Conservation (phyloP, 257 asterid genomes). For the Solanum phureja region DNA sequence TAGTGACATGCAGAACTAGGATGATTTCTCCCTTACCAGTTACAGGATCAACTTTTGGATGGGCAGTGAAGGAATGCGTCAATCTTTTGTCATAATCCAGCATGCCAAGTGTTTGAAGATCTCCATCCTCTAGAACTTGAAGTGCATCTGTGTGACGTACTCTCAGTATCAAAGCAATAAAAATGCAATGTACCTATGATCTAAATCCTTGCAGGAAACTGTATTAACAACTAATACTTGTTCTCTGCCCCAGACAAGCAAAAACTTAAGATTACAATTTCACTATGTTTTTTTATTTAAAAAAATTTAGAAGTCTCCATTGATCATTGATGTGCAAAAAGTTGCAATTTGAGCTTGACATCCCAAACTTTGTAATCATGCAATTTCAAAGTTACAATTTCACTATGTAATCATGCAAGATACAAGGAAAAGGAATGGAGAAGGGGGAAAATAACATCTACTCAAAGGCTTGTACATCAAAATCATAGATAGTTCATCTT, state of each 20-base stretch:
- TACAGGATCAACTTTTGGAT: conserved; percentile 89
- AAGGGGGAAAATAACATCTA: not conserved
- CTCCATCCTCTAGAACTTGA: conserved; percentile 94
- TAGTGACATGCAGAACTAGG: not conserved
- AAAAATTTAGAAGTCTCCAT: too few relatives aligned
- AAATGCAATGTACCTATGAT: not conserved
- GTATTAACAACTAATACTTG: not conserved
- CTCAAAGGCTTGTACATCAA: not conserved
- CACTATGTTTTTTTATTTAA: not conserved
- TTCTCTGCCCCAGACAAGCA: not conserved
- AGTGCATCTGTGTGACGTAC: conserved; percentile 44
- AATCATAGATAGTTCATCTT: not conserved
- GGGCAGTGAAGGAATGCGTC: conserved; percentile 88
- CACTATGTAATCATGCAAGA: not conserved
- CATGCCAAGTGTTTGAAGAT: conserved; percentile 84
- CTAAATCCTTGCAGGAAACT: not conserved
- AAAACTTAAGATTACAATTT: not conserved
- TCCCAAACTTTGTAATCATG: too few relatives aligned
- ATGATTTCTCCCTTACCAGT: conserved; percentile 49
- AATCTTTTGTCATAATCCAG: conserved; percentile 89
- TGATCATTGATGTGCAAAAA: too few relatives aligned
- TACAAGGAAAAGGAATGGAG: not conserved
- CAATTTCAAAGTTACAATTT: not conserved
- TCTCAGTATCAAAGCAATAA: not conserved
- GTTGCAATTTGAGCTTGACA: too few relatives aligned